A percentile compares a stretch with the other conserved stretches of the same genome.
Conservation (phyloP, 495 filamentous ascomycete genomes). For the Penicillium atrosanguineum region DNA sequence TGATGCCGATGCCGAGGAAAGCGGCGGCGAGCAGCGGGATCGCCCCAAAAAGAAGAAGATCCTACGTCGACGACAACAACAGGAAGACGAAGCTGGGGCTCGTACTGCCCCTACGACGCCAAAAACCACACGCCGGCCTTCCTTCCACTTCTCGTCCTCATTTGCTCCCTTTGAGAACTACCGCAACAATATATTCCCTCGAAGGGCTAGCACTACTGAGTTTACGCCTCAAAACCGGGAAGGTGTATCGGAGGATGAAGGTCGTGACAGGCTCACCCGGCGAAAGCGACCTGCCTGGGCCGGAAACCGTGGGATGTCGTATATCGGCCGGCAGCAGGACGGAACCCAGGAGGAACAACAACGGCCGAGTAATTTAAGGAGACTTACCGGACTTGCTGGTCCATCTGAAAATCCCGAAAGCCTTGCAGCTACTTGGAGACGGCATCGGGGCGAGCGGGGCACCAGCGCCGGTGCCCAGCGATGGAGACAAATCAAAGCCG, state of each 20-base stretch:
- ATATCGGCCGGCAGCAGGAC: constrained; percentile 45
- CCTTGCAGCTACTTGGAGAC: constrained; percentile 49
- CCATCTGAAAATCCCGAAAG: constrained; percentile 55
- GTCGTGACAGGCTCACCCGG: constrained; percentile 68
- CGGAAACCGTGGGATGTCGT: constrained; percentile 55
- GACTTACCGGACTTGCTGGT: constrained; percentile 69
- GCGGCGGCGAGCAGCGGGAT: constrained; percentile 41
- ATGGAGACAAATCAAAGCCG: constrained; percentile 85
- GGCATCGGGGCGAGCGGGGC: constrained; percentile 56
- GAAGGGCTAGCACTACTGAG: constrained; percentile 69
- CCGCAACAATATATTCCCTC: constrained; percentile 55
- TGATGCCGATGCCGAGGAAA: constrained; percentile 79
- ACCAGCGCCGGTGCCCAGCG: constrained; percentile 77
- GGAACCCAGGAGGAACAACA: constrained; percentile 50
- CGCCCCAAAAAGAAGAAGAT: constrained; percentile 49
- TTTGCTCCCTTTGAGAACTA: constrained; percentile 47
- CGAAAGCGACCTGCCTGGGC: constrained; percentile 54
- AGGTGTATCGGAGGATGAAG: constrained; percentile 86
- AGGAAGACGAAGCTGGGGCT: constrained; percentile 47
- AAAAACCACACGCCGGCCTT: constrained; percentile 42
- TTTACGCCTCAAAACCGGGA: constrained; percentile 61
- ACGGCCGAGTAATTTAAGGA: constrained; percentile 68
- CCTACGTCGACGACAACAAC: constrained; percentile 47
- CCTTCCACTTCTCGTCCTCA: constrained; percentile 46
- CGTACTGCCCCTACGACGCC: constrained; percentile 65